phyloP scores from a whole-genome alignment of 139 green algal genomes.

The Pseudopediastrum boryanum region DNA sequence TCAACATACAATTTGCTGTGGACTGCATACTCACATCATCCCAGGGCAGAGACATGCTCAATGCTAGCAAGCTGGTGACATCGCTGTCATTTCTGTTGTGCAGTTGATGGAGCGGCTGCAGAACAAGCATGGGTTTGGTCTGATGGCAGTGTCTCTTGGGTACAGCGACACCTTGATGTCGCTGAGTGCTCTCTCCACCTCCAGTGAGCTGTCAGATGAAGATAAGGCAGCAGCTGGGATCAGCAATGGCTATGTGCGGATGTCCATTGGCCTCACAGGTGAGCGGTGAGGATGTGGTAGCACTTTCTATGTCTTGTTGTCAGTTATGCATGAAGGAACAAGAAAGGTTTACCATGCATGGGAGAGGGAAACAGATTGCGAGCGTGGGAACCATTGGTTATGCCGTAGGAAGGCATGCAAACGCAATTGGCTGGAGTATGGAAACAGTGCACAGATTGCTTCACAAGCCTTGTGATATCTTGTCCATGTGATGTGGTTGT shows the following conservation, averaged over 20 bases:
- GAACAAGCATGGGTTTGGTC: constrained; percentile 75
- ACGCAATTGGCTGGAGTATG: background rate
- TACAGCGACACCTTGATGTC: constrained; percentile 78
- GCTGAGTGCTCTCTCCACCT: constrained; percentile 55
- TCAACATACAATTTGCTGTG: no score
- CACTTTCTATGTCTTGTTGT: background rate
- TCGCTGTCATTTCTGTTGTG: constrained; percentile 5
- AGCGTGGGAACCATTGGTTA: background rate
- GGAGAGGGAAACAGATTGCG: background rate
- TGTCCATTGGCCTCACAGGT: constrained; percentile 71
- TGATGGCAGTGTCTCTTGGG: constrained; percentile 77
- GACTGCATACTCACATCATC: no score
- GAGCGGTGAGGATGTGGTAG: background rate
- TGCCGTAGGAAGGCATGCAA: background rate
- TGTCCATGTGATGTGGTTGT: no score
- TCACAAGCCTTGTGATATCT: no score
- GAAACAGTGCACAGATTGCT: no score
- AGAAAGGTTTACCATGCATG: no score
- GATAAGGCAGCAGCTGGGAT: constrained; percentile 64
- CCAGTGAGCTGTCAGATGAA: constrained; percentile 51
- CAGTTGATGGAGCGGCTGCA: constrained; percentile 77
- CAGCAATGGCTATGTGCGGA: constrained; percentile 60
- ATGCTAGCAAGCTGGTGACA: no score
- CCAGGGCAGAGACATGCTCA: background rate
- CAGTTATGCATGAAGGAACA: no score